Base-by-base conservation (phyloP, 148 eudicot species). In the Drosera capensis region DNA sequence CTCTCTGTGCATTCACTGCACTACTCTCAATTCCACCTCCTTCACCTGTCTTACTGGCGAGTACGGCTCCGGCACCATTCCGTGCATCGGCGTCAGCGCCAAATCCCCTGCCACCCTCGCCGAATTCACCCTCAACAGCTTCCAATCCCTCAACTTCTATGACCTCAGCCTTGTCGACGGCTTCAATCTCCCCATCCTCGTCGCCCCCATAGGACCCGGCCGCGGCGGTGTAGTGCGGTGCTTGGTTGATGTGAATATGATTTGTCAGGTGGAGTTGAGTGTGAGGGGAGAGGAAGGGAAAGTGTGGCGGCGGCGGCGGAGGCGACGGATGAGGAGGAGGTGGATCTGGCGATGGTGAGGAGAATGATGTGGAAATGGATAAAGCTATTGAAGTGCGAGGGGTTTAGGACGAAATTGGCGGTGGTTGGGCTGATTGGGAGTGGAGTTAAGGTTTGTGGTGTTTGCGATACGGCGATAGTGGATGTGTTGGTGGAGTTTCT, bases 131-230 rank as follows among this genome's bases (percentile, higher is more conserved):
- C 60, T 76, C 3, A 69, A 68, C n/a, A n/a, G n/a, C n/a, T n/a
- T n/a, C n/a, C n/a, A n/a, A n/a, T n/a, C n/a, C n/a, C n/a, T n/a
- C n/a, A n/a, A n/a, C n/a, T n/a, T n/a, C n/a, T n/a, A n/a, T n/a
- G n/a, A n/a, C n/a, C n/a, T n/a, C n/a, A n/a, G n/a, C n/a, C n/a
- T n/a, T n/a, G n/a, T n/a, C n/a, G n/a, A n/a, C n/a, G n/a, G n/a
- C n/a, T n/a, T n/a, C n/a, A n/a, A n/a, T 36, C 49, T 80, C 7
- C 40, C 68, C 0, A 80, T 68, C 15, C 45, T 64, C 64, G 58
- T 80, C 40, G 29, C 74, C 8, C 36, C 65, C 44, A 56, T 80
- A 7, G 36, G 92, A 81, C 22, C 81, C 74, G 48, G 77, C 71
- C 12, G 5, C 6, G 3, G 65, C 66, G 12, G 62, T 72, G 8